Base-by-base conservation (phyloP, 805 yeast species). In the Barnettozyma populi region DNA sequence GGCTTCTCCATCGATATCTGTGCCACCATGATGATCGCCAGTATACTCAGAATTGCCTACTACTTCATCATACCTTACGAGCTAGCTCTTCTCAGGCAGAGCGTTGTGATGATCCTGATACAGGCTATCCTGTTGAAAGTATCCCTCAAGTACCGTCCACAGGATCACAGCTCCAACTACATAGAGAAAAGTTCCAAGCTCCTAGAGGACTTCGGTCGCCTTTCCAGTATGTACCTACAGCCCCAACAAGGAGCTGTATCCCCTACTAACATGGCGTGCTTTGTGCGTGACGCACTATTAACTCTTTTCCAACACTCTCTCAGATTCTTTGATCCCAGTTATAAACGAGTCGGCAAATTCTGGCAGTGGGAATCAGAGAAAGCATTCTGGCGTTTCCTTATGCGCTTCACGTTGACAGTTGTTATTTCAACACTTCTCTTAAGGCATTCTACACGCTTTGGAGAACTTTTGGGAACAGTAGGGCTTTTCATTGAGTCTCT, bases 1-100 rank as follows among this genome's bases (percentile, higher is more conserved):
- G 97, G 97, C 20, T 89, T 90, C 60, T 85, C 95, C 5, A 71
- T 89, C n/a, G 97, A 90, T 65, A 86, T 90, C 10, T 90, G 97
- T 66, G 90, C 89, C 7, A 87, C 96, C 7, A 89, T 90, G 96
- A 63, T 90, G 52, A 72, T 88, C 53, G 83, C 96, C 1, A 77
- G 89, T 37, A 77, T 81, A 5, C 67, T 89, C 41, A 72, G 95
- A 54, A 82, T 90, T 24, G 79, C 80, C 47, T 90, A 87, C 68
- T 90, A 84, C 69, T 64, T 84, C 52, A 82, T 87, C 43, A 77
- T 82, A 41, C 96, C 96, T 0, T 90, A 83, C 61, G 97, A 90
- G 62, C 64, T 77, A n/a, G 78, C 95, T 2, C 66, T 90, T 37
- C 69, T 90, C 38, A 68, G 92, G 51, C 97, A 90, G 61, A 80